Base-by-base conservation (phyloP, 352 stramenopile species). In the Phytopythium oedochilum region DNA sequence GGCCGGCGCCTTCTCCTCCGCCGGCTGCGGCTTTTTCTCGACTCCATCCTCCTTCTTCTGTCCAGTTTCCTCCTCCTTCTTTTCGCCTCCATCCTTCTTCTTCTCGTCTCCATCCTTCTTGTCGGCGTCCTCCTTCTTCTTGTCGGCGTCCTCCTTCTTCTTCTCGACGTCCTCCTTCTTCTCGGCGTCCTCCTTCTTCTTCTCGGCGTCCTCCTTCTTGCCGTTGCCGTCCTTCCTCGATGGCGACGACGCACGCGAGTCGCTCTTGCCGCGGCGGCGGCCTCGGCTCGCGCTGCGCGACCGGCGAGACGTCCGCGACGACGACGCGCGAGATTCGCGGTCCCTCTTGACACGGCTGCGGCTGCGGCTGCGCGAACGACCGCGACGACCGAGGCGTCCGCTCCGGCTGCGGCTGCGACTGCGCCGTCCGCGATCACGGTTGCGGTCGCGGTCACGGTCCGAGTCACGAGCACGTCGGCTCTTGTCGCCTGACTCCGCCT, bases 291-390 rank as follows among this genome's bases (percentile, higher is more conserved):
- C 36, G 45, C 54, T 73, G 57, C 18, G 48, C 60, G 20, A 59
- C 31, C 23, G 40, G 38, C 18, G 51, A 49, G 54, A 68, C 31
- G 46, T 14, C 12, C 46, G 28, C 8, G 46, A 42, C n/a, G 46
- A 40, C 28, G 46, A 53, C 20, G 31, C 48, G 20, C 34, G 48
- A 26, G 32, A 31, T 18, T 55, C 32, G 25, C 15, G 31, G 26
- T 55, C 48, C 5, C 36, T 34, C 35, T 43, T 29, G 48, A 32
- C 25, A 34, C 68, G 60, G 54, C 80, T 90, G 44, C 72, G 74
- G 55, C 76, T 89, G 45, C 76, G 71, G 31, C 72, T 68, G 38
- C 69, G 36, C 61, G 70, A 48, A 22, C 69, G 23, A 35, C 66
- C 43, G 40, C 63, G 49, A 28, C 70, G 43, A 43, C 60, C 57